Evolutionary conservation across 2,329 filamentous ascomycete species (phyloP).

Genomic region (Helotiales sp.): DNA sequence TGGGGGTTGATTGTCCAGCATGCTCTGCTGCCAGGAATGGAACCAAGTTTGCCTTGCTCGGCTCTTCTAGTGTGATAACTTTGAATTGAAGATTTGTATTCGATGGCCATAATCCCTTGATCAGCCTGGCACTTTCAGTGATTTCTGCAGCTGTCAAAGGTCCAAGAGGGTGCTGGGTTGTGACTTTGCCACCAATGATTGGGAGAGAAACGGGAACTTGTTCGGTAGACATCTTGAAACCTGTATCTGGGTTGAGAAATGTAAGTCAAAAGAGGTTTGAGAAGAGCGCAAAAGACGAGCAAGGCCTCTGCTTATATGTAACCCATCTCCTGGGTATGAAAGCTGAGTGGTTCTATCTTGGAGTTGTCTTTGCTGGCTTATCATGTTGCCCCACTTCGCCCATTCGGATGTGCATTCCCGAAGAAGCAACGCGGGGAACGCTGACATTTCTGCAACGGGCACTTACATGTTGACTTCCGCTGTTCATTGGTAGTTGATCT

Average conservation of each 20-base stretch:
- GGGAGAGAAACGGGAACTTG: slow-evolving; percentile 28
- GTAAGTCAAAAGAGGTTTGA: neutral
- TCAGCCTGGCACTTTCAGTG: slow-evolving; percentile 46
- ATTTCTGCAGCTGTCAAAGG: slow-evolving; percentile 61
- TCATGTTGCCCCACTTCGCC: slow-evolving; percentile 18
- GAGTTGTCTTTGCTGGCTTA: slow-evolving; percentile 2
- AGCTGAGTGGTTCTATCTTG: neutral
- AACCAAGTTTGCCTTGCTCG: slow-evolving; percentile 51
- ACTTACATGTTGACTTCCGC: neutral
- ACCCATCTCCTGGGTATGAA: neutral
- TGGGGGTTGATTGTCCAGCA: slow-evolving; percentile 39
- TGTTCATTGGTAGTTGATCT: neutral
- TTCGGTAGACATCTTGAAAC: slow-evolving; percentile 24
- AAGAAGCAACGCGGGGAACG: slow-evolving; percentile 22
- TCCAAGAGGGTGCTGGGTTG: slow-evolving; percentile 54
- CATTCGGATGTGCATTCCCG: slow-evolving; percentile 24
- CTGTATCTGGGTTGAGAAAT: neutral
- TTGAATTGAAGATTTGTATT: slow-evolving; percentile 61
- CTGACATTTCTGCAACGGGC: neutral
- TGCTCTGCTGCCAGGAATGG: slow-evolving; percentile 52
- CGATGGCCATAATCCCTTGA: slow-evolving; percentile 55
- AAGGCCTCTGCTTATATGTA: slow-evolving; percentile 1
- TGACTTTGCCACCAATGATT: slow-evolving; percentile 24
- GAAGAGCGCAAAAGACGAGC: neutral
- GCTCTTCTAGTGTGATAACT: slow-evolving; percentile 58